Percentiles rank a stretch among this genome's conserved stretches.
Evolutionary conservation across 2,329 filamentous ascomycete species (phyloP).

Genomic region (Ramularia collo-cygni): DNA sequence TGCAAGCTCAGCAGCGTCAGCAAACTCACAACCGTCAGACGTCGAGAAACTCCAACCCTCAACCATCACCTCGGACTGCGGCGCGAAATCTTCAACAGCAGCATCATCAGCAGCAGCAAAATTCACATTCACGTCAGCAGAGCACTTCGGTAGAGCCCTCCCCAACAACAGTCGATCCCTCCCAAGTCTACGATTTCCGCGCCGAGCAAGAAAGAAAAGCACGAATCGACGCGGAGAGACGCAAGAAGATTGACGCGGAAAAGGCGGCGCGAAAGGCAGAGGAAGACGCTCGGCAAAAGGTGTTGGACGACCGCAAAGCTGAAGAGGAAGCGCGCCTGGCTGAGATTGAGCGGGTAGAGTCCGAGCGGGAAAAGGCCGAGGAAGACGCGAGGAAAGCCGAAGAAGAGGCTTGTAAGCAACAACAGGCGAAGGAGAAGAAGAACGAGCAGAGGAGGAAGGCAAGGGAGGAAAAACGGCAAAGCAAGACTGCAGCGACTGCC

Average conservation of each 20-base stretch:
- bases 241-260: slow-evolving; percentile 25
- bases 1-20: slow-evolving; percentile 24
- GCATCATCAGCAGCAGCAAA: slow-evolving; percentile 10
- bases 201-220: slow-evolving; percentile 41
- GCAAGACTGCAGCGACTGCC: slow-evolving; percentile 24
- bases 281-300: slow-evolving; percentile 24
- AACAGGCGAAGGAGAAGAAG: slow-evolving; percentile 21
- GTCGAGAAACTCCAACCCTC: slow-evolving; percentile 17
- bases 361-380: slow-evolving; percentile 22
- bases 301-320: slow-evolving; percentile 22
- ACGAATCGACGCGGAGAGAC: slow-evolving; percentile 25
- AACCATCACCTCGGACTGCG: slow-evolving; percentile 22
- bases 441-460: slow-evolving; percentile 27
- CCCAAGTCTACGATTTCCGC: slow-evolving; percentile 48
- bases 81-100: slow-evolving; percentile 12
- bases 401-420: slow-evolving; percentile 21
- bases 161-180: slow-evolving; percentile 46
- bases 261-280: slow-evolving; percentile 30
- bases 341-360: slow-evolving; percentile 20
- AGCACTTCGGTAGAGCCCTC: slow-evolving; percentile 27
- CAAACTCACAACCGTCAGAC: slow-evolving; percentile 17
- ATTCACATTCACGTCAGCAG: slow-evolving; percentile 18
- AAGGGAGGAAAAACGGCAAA: slow-evolving; percentile 23
- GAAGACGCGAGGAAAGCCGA: slow-evolving; percentile 16
- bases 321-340: slow-evolving; percentile 23